These are phyloP conservation scores for Syzygium grande DNA, from an alignment of 345 rosid genomes.

Conservation along the genomic window DNA sequence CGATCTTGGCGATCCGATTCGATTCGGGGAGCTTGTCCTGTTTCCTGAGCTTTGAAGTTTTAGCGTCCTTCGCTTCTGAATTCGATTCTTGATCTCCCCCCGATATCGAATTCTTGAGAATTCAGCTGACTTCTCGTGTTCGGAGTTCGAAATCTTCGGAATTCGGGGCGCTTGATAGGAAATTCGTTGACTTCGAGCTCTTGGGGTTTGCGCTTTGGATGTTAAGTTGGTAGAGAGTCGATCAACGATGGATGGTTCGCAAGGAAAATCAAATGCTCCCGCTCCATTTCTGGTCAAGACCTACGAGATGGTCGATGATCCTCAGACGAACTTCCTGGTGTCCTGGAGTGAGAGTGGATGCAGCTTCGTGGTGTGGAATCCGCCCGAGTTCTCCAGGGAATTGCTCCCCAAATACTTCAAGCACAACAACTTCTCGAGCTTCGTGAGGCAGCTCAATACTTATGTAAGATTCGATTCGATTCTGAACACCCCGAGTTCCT, in stretches of 20 bases:
- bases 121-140: neutral
- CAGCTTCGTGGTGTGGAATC: slow-evolving; percentile 15
- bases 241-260: neutral
- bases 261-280: slow-evolving; percentile 2
- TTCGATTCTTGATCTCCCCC: neutral
- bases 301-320: slow-evolving; percentile 22
- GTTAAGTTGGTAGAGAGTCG: neutral
- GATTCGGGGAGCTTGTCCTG: neutral
- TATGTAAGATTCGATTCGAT: slow-evolving; percentile 1
- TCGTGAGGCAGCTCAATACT: slow-evolving; percentile 19
- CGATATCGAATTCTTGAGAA: neutral
- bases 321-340: slow-evolving; percentile 7
- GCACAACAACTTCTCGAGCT: slow-evolving; percentile 25
- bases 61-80: neutral
- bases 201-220: neutral
- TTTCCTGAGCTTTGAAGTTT: neutral
- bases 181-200: neutral
- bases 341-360: slow-evolving; percentile 11
- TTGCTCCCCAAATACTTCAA: slow-evolving; percentile 21
- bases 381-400: slow-evolving; percentile 9
- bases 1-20: neutral
- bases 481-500: neutral
- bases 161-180: neutral
- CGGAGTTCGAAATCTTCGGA: neutral
- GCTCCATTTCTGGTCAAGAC: slow-evolving; percentile 19